Percentiles rank a stretch among this genome's conserved stretches.
These are phyloP conservation scores for Eucalyptus sp. DNA, from an alignment of 345 rosid genomes.

Conservation along the genomic window DNA sequence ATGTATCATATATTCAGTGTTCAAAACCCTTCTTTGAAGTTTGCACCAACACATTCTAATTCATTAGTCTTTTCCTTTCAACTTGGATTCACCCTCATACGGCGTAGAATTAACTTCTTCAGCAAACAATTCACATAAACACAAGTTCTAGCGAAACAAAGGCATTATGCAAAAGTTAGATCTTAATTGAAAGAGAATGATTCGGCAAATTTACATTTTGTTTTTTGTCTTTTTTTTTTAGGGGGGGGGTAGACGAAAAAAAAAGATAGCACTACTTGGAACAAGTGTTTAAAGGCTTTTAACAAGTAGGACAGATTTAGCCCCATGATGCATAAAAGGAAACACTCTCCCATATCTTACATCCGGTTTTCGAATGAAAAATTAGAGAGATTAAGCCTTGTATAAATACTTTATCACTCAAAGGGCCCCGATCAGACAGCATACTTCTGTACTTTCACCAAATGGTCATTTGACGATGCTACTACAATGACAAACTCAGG, in stretches of 20 bases:
- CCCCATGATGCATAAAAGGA: not conserved
- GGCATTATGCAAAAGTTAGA: not conserved
- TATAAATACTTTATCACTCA: not conserved
- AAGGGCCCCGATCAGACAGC: not conserved
- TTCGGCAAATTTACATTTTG: not conserved
- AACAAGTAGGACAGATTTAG: not conserved
- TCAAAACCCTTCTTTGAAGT: not conserved
- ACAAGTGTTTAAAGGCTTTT: not conserved
- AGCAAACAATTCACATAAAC: not conserved
- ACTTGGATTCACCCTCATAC: not conserved
- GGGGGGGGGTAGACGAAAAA: rapidly evolving
- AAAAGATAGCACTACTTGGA: not conserved
- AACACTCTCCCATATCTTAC: not conserved
- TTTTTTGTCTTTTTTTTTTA: too few relatives aligned
- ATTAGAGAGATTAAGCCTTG: not conserved
- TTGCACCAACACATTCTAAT: not conserved
- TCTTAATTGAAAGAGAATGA: not conserved
- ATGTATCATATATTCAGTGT: too few relatives aligned
- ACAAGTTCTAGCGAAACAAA: not conserved
- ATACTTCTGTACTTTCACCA: not conserved
- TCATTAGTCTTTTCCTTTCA: not conserved
- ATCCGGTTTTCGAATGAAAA: not conserved
- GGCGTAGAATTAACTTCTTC: not conserved
- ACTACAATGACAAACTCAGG: not conserved
- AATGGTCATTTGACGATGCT: not conserved